Evolutionary conservation across 2,329 filamentous ascomycete species (phyloP).

Genomic region (Saccharata proteae): DNA sequence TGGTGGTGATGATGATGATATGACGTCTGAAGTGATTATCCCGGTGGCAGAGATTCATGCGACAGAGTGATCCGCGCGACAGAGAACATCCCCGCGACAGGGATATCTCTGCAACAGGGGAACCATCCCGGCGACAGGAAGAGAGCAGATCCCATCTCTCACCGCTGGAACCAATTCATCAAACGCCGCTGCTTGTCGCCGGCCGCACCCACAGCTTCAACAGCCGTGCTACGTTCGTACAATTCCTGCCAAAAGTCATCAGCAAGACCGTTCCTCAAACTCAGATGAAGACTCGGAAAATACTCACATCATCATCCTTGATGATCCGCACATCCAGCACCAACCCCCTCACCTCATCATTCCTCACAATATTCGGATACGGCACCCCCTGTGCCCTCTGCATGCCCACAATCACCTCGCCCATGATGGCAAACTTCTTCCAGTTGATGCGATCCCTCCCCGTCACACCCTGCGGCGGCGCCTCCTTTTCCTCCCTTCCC

Average conservation of each 20-base stretch:
- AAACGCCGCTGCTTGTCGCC: constrained; percentile 7
- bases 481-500: constrained; percentile 28
- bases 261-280: constrained; percentile 8
- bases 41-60: too few species aligned
- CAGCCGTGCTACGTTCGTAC: constrained; percentile 45
- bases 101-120: too few species aligned
- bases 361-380: constrained; percentile 59
- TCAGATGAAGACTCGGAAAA: constrained; percentile 9
- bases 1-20: too few species aligned
- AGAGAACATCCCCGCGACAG: too few species aligned
- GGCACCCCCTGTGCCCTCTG: constrained; percentile 83
- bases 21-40: too few species aligned
- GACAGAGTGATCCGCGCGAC: too few species aligned
- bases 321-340: constrained; percentile 72
- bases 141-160: too few species aligned
- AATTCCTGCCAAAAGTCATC: constrained; percentile 34
- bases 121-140: too few species aligned
- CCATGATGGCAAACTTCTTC: constrained; percentile 96
- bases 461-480: constrained; percentile 22
- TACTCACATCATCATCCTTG: constrained; percentile 80
- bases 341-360: constrained; percentile 59
- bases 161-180: constrained; percentile 6
- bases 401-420: constrained; percentile 78
- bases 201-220: constrained; percentile 26
- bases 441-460: constrained; percentile 69